Conservation (phyloP, 1,139 yeast genomes). For the Debaryomyces singareniensis region DNA sequence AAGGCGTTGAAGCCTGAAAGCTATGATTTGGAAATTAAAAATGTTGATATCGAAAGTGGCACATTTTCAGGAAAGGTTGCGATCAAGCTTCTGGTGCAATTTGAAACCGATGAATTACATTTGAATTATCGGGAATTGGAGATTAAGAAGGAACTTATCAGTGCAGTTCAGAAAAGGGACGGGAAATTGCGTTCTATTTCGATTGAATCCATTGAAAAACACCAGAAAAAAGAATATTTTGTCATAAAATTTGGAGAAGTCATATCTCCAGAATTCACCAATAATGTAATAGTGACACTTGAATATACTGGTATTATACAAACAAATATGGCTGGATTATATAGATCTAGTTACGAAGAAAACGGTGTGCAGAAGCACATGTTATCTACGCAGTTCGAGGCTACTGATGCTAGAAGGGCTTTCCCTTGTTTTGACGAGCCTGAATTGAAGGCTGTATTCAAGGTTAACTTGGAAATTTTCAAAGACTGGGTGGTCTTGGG, state of each 20-base stretch:
- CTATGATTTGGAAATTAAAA: conserved; percentile 33
- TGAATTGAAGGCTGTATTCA: conserved; percentile 65
- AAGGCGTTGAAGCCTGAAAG: conserved; percentile 33
- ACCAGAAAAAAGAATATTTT: conserved; percentile 21
- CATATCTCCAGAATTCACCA: conserved; percentile 1
- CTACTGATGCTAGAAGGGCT: conserved; percentile 80
- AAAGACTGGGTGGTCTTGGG: conserved; percentile 60
- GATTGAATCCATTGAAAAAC: conserved; percentile 14
- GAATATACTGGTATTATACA: conserved; percentile 45
- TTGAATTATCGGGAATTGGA: conserved; percentile 38
- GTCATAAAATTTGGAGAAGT: conserved; percentile 15
- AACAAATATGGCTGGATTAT: conserved; percentile 69
- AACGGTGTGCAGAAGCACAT: conserved; percentile 57
- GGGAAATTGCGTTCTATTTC: conserved; percentile 5
- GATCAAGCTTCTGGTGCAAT: conserved; percentile 29
- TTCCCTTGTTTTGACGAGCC: conserved; percentile 79
- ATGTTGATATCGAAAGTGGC: conserved; percentile 26
- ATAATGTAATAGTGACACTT: conserved; percentile 23
- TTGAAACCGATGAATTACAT: conserved; percentile 29
- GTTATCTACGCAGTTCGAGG: conserved; percentile 82
- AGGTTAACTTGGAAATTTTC: conserved; percentile 52
- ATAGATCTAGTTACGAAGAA: conserved; percentile 64
- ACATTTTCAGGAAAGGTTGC: conserved; percentile 37
- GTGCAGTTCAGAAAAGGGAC: conserved; percentile 5
- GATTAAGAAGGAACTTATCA: conserved; percentile 11